Evolutionary conservation across 75 land plant genomes (phyloP), one percentile per base, ranked within the genome.

Genomic region (Cupressus sempervirens): DNA sequence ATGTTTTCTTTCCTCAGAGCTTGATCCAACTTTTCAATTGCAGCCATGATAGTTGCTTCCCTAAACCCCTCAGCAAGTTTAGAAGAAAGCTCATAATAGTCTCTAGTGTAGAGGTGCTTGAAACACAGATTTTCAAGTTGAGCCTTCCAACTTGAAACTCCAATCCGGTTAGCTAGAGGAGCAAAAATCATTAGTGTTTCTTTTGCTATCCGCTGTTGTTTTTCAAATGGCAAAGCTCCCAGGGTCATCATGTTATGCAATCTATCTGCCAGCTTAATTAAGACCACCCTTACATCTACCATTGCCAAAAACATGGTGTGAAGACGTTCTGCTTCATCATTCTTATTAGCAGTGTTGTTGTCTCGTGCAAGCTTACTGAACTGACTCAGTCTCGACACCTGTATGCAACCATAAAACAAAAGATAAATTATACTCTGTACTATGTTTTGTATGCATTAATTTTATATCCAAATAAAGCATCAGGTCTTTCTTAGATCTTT

Each of bases 271-370:
- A 98, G 89, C 84, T 98, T 98, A 54, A 98, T 92, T 6, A 98
- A 93, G 2, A 98, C 99, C 70, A 96, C 99, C 45, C 99, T 90
- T 5, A 96, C 94, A 87, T 98, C 99, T 34, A 87, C 93, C 99
- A 98, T 98, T 14, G 99, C 98, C 70, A 98, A 88, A 72, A 96
- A 93, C 98, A 98, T 96, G 40, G 99, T 98, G 77, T 98, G 96
- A 81, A 98, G 76, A 7, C 95, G 90, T 84, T 96, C 98, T 81
- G 98, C 98, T 84, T 97, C 99, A 50, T 80, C 91, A 26, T 91
- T 92, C 84, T 90, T 94, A 65, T 83, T 85, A 52, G 98, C 98
- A 7, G 95, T 98, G 62, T 94, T 85, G 83, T 91, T 96, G 35
- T 98, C 97, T 12, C 99, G 93, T 52, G 99, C 98, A 75, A 98